Base-by-base conservation (phyloP, 1,284 basidiomycete genomes). In the Bothia castanella region DNA sequence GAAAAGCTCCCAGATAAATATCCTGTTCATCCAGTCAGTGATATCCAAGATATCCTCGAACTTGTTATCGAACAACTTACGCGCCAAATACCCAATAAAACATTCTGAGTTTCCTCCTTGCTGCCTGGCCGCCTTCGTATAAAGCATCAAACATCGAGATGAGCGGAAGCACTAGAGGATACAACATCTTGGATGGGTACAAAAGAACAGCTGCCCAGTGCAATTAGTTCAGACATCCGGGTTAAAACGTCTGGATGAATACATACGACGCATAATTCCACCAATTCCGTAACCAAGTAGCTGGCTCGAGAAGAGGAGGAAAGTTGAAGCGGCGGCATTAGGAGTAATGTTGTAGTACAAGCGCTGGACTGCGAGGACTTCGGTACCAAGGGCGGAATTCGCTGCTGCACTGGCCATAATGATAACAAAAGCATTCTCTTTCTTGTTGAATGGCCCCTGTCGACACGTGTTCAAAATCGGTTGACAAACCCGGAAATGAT, bases 331-430 rank as follows among this genome's bases (percentile, higher is more conserved):
- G 6, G 66, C 77, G 14, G 74, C 66, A 51, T 81, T 78, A 1
- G 82, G 74, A 4, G 67, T 76, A 49, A 83, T 74, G 55, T 80
- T 72, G 56, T 87, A 85, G 40, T 67, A 76, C 23, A 73, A 57
- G 39, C 79, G 74, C 41, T 87, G 75, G 1, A 83, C 83, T 0
- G 84, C 82, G 41, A 87, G 75, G 34, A 89, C 74, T 50, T 83
- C 79, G 42, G 84, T 84, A 2, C 77, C 85, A 37, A 84, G 74
- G 0, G 85, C 84, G 0, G 81, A 79, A 6, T 76, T 76, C 2
- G 81, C 76, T 1, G 84, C 82, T 5, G 85, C 82, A 32, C 80
- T 80, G 2, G 83, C 65, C 81, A 87, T 84, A 57, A 87, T 84
- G 19, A 83, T 75, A 34, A 86, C 79, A 25, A 79, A 78, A 0